These are phyloP conservation scores for Chrysoporthe deuterocubensis DNA, from an alignment of 2,329 filamentous ascomycete species.

Conservation along the genomic window DNA sequence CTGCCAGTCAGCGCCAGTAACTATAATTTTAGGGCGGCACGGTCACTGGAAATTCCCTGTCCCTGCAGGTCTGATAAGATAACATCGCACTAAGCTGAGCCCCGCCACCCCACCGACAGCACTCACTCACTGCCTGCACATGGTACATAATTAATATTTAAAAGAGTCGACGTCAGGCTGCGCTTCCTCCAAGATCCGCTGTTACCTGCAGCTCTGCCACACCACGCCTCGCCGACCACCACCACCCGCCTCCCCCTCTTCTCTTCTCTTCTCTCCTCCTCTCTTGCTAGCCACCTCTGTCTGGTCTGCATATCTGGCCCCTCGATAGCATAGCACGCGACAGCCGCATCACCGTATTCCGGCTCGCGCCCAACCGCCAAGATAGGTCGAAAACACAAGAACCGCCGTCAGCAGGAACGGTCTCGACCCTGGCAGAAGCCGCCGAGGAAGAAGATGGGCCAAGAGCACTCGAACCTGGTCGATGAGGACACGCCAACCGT, in stretches of 20 bases:
- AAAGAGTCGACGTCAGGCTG: background rate
- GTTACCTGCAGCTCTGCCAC: background rate
- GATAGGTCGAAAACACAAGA: conserved; percentile 46
- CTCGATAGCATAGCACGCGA: background rate
- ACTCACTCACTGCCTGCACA: too few species aligned
- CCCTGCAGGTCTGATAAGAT: too few species aligned
- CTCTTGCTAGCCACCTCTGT: background rate
- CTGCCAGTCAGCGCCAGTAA: too few species aligned
- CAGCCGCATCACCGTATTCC: background rate
- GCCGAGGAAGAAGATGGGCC: conserved; percentile 67
- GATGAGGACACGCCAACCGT: conserved; percentile 66
- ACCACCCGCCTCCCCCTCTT: background rate
- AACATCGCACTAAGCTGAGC: too few species aligned
- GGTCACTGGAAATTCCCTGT: too few species aligned
- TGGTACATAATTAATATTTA: too few species aligned
- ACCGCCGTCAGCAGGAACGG: conserved; percentile 40
- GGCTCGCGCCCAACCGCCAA: conserved; percentile 34
- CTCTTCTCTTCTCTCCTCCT: too few species aligned
- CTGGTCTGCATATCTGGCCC: background rate
- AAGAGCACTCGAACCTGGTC: conserved; percentile 73
- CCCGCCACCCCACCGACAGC: background rate
- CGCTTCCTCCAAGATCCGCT: background rate
- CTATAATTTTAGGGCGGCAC: too few species aligned
- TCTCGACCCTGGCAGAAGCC: conserved; percentile 30
- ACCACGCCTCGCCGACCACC: too few species aligned